phyloP scores from a whole-genome alignment of 805 yeast species.

The Cephaloascus fragrans region DNA sequence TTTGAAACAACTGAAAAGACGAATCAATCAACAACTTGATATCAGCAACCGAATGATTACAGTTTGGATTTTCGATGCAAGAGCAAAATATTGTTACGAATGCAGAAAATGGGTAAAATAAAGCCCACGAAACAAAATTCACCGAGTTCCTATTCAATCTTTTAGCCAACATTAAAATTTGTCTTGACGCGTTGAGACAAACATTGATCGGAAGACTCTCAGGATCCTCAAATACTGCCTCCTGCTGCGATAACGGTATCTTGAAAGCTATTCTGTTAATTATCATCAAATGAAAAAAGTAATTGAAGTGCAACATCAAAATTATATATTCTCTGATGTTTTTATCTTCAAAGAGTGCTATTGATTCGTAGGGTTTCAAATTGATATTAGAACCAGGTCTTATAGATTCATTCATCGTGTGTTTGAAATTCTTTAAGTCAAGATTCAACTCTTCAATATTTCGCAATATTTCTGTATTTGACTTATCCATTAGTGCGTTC shows the following conservation, averaged over 20 bases:
- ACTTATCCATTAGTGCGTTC: constrained; percentile 10
- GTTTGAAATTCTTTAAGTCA: constrained; percentile 16
- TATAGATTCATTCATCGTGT: constrained; percentile 12
- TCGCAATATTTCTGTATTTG: constrained; percentile 6
- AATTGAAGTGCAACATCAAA: constrained; percentile 10
- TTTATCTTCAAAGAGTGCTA: not conserved
- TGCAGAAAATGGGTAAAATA: constrained; percentile 19
- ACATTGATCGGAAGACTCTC: not conserved
- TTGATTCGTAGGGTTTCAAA: not conserved
- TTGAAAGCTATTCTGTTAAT: constrained; percentile 12
- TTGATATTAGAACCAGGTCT: constrained; percentile 3
- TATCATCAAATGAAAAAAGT: constrained; percentile 14
- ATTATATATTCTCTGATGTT: not conserved
- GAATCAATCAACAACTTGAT: constrained; percentile 11
- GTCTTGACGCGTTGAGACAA: constrained; percentile 14
- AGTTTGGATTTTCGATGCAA: constrained; percentile 10
- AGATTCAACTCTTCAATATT: constrained; percentile 7
- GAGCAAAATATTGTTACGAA: constrained; percentile 16
- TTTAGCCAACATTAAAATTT: constrained; percentile 10
- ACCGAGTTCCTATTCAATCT: constrained; percentile 3
- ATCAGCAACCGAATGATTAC: constrained; percentile 9
- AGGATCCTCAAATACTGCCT: not conserved
- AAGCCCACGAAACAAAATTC: constrained; percentile 4
- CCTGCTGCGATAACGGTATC: not conserved
- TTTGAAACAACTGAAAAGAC: constrained; percentile 7